phyloP scores from a whole-genome alignment of 176 grass and related monocot species.

The Bothriochloa decipiens region DNA sequence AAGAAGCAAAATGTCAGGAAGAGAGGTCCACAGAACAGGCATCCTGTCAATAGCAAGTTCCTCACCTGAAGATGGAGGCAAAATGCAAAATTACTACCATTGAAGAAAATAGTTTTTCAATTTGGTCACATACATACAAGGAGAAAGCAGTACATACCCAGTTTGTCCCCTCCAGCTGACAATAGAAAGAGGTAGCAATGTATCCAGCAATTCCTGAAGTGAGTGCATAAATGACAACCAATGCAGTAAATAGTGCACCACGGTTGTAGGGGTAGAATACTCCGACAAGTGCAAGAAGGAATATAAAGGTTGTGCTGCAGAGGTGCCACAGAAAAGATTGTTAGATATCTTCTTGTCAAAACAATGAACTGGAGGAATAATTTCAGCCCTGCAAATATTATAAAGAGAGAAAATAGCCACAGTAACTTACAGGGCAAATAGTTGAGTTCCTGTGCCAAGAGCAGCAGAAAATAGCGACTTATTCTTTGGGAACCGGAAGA shows the following conservation, averaged over 20 bases:
- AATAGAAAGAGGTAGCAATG: slow-evolving; percentile 90
- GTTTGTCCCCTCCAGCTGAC: slow-evolving; percentile 87
- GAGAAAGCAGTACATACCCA: slow-evolving; percentile 65
- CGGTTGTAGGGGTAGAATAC: slow-evolving; percentile 99
- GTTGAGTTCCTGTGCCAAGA: slow-evolving; percentile 89
- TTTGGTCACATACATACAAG: background rate
- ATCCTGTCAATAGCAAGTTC: slow-evolving; percentile 91
- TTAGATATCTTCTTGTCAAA: slow-evolving; percentile 32
- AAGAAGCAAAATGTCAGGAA: slow-evolving; percentile 97
- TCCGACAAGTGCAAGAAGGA: slow-evolving; percentile 89
- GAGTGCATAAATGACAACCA: slow-evolving; percentile 98
- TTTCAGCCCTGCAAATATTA: background rate
- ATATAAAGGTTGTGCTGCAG: slow-evolving; percentile 93
- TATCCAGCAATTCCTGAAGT: slow-evolving; percentile 99
- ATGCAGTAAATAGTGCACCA: slow-evolving; percentile 91
- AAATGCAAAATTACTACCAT: slow-evolving; percentile 31
- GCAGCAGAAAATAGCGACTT: slow-evolving; percentile 92
- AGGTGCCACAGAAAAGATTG: background rate
- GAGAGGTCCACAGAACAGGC: slow-evolving; percentile 90
- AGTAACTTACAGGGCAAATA: slow-evolving; percentile 83
- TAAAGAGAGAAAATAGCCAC: background rate
- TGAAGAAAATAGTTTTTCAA: background rate
- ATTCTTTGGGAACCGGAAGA: slow-evolving; percentile 89
- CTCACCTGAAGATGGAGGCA: slow-evolving; percentile 76
- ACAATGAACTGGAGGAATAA: background rate